These are phyloP conservation scores for Akebia trifoliata DNA, from an alignment of 164 flowering plant genomes.

Conservation along the genomic window DNA sequence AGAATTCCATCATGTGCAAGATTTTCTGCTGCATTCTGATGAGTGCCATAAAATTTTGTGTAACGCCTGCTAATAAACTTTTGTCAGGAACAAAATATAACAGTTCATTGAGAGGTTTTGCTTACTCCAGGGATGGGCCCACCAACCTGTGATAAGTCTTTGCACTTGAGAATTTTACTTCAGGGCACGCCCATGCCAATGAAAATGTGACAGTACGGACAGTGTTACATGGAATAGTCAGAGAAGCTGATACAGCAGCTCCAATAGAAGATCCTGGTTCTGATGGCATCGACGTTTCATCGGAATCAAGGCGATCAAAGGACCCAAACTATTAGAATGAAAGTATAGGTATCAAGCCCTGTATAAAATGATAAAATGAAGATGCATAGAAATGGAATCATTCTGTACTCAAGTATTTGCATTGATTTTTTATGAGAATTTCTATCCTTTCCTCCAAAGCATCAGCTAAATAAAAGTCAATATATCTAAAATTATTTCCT, in stretches of 20 bases:
- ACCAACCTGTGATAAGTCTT: conserved; percentile 66
- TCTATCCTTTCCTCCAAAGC: too few relatives aligned
- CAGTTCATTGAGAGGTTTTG: background rate
- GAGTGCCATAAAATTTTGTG: conserved; percentile 79
- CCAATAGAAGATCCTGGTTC: conserved; percentile 75
- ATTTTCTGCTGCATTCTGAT: conserved; percentile 63
- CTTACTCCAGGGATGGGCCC: background rate
- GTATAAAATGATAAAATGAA: background rate
- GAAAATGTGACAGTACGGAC: conserved; percentile 68
- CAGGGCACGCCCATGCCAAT: conserved; percentile 86
- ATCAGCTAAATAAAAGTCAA: too few relatives aligned
- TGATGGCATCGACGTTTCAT: conserved; percentile 41
- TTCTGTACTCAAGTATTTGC: too few relatives aligned
- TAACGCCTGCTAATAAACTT: conserved; percentile 59
- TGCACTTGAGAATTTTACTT: conserved; percentile 59
- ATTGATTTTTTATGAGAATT: too few relatives aligned
- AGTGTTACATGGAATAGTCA: conserved; percentile 48
- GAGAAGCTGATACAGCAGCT: conserved; percentile 82
- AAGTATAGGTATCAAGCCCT: conserved; percentile 10
- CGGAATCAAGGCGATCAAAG: conserved; percentile 46
- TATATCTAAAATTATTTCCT: too few relatives aligned
- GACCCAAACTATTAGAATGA: conserved; percentile 59
- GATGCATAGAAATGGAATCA: conserved; percentile 2
- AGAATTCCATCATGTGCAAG: conserved; percentile 85
- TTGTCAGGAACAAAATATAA: conserved; percentile 8